phyloP scores from a whole-genome alignment of 768 basidiomycete species.

The Naganishia vishniacii region DNA sequence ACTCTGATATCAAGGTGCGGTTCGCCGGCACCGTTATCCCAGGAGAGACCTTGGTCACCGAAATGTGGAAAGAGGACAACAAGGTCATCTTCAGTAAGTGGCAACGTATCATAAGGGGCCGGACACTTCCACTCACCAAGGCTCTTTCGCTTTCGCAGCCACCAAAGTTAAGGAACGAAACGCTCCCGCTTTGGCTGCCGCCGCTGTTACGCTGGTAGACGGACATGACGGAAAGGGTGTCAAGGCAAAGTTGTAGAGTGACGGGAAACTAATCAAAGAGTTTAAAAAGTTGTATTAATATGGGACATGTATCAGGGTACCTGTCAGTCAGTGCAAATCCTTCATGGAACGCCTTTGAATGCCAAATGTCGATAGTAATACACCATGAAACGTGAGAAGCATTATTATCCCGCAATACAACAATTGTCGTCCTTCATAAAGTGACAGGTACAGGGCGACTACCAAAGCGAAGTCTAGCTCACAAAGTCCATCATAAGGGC shows the following conservation, averaged over 20 bases:
- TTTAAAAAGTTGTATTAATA: constrained; percentile 13
- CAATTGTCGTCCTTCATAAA: too few relatives aligned
- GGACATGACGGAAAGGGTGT: constrained; percentile 43
- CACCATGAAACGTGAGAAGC: too few relatives aligned
- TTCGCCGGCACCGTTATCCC: constrained; percentile 90
- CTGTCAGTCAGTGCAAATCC: too few relatives aligned
- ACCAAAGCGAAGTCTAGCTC: too few relatives aligned
- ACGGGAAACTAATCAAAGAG: background rate
- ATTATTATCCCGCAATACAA: too few relatives aligned
- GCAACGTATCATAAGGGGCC: background rate
- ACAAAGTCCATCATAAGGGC: too few relatives aligned
- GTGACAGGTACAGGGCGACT: too few relatives aligned
- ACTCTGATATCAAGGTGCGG: constrained; percentile 91
- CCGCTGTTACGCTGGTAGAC: constrained; percentile 66
- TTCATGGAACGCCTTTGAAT: too few relatives aligned
- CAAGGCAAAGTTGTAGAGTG: constrained; percentile 52
- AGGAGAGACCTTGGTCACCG: constrained; percentile 87
- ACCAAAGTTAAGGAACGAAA: constrained; percentile 84
- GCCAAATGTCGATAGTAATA: too few relatives aligned
- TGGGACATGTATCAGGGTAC: constrained; percentile 6
- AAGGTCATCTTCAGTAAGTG: constrained; percentile 85
- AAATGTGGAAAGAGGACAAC: constrained; percentile 95
- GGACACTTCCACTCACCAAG: constrained; percentile 18
- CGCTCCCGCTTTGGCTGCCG: constrained; percentile 65
- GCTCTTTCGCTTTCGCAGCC: constrained; percentile 51